Evolutionary conservation across 768 basidiomycete genomes (phyloP), one percentile per base, ranked within the genome.

Genomic region (Termitomyces sp.): DNA sequence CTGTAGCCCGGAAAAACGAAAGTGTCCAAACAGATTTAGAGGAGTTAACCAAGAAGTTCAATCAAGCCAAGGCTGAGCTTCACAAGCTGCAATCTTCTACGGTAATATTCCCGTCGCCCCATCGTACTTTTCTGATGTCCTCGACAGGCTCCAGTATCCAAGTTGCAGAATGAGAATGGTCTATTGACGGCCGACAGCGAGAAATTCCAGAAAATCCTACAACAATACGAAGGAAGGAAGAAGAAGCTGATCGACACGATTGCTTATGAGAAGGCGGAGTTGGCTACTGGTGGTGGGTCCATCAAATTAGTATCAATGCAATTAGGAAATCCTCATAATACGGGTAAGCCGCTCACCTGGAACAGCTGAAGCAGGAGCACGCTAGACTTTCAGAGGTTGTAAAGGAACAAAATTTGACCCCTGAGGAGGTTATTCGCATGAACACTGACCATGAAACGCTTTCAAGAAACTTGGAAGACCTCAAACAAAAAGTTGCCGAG

Each of bases 371-470:
- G 60, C 69, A 71, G 27, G 90, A 95, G 63, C 82, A 89, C 61
- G 76, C 77, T 25, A 81, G 78, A 54, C 77, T 95, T 25, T 73
- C 75, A 9, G 77, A 80, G 0, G 80, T 87, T 2, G 91, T 98
- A 29, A 87, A 86, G 65, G 83, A 76, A 32, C 97, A 99, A 70
- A 95, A 97, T 66, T 80, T 99, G 43, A 84, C 90, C 1, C 89
- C 90, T 0, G 92, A 95, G 69, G 95, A 99, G 71, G 93, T 97
- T 41, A 73, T 83, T 53, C 86, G 86, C 37, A 95, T 99, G 92
- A 95, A 89, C 64, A 85, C 85, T 5, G 95, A 98, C 62, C 89
- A 93, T 56, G 91, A 95, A 63, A 83, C 78, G 27, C 78, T 96
- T 35, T 76, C 82, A 4, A 82, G 85, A 50, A 89, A 82, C 62